Base-by-base conservation (phyloP, 139 green algal species). In the Chlamydomonas sp. region DNA sequence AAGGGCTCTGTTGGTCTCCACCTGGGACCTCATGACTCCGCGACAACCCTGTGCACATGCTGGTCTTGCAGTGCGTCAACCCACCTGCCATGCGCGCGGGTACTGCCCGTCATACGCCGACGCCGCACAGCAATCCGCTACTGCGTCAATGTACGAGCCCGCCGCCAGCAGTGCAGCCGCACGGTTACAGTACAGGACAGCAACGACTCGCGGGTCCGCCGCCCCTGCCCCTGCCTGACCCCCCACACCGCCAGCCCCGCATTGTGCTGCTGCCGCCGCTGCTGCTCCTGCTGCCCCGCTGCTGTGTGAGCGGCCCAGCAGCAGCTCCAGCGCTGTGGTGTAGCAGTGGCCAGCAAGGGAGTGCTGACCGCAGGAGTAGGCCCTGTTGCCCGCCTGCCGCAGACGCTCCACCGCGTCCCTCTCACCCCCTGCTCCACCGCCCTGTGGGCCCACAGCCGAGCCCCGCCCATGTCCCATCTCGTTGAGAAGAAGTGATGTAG, bases 81-180 rank as follows among this genome's bases (percentile, higher is more conserved):
- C 7, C 64, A 90, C 89, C 89, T 92, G 84, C 85, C 88, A 73
- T 1, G 87, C 90, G 5, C 91, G 77, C 15, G 91, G 68, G 79
- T 95, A 96, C 10, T 57, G 76, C 1, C 73, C 20, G 67, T 96
- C 92, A 59, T 94, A 84, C 5, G 86, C 78, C 6, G 63, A 74
- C 4, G 92, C 92, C 9, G 77, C 69, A 67, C 89, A 95, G 82
- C 91, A 95, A 85, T 95, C 94, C 57, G 92, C 89, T 58, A 96
- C 79, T 1, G 94, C 94, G 16, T 96, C 92, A 5, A 91, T 61
- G 69, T 89, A 92, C 69, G 88, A 83, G 58, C 86, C 79, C 80
- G 91, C 76, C 7, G 89, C 91, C 17, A 92, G 87, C 61, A 84
- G 68, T 58, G 92, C 89, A 4, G 93, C 93, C 49, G 93, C 92